phyloP scores from a whole-genome alignment of 768 basidiomycete genomes.

The Hydnum rufescens region DNA sequence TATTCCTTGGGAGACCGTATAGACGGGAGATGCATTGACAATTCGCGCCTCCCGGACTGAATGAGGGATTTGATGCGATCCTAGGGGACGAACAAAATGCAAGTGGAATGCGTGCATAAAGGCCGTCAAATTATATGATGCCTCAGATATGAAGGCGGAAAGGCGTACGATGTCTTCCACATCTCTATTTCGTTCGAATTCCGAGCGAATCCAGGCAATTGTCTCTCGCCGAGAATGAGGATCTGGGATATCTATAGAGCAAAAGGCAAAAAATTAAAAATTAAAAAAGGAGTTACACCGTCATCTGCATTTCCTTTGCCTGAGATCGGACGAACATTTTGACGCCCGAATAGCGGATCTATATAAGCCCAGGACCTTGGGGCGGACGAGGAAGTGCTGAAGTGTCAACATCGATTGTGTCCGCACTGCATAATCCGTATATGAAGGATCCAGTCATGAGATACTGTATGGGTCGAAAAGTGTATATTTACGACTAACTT shows the following conservation, averaged over 20 bases:
- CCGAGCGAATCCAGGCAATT: neutral
- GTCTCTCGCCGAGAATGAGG: neutral
- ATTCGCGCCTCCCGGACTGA: neutral
- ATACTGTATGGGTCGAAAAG: no score
- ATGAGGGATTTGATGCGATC: neutral
- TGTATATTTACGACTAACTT: no score
- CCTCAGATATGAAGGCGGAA: neutral
- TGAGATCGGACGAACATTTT: neutral
- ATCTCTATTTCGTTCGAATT: constrained; percentile 1
- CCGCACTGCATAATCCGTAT: no score
- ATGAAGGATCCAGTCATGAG: no score
- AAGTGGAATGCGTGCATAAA: neutral
- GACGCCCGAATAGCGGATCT: constrained; percentile 1
- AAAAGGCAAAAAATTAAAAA: neutral
- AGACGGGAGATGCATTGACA: neutral
- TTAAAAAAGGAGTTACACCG: neutral
- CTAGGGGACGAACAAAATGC: no score
- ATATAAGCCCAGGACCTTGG: neutral
- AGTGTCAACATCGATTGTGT: constrained; percentile 3
- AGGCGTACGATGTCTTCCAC: neutral
- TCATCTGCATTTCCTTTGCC: neutral
- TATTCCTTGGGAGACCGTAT: no score
- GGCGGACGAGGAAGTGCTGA: constrained; percentile 1
- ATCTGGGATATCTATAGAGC: constrained; percentile 1
- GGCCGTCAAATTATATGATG: neutral